A percentile compares a stretch with the other conserved stretches of the same genome.
These are phyloP conservation scores for Trametes gibbosa DNA, from an alignment of 768 basidiomycete species.

Conservation along the genomic window DNA sequence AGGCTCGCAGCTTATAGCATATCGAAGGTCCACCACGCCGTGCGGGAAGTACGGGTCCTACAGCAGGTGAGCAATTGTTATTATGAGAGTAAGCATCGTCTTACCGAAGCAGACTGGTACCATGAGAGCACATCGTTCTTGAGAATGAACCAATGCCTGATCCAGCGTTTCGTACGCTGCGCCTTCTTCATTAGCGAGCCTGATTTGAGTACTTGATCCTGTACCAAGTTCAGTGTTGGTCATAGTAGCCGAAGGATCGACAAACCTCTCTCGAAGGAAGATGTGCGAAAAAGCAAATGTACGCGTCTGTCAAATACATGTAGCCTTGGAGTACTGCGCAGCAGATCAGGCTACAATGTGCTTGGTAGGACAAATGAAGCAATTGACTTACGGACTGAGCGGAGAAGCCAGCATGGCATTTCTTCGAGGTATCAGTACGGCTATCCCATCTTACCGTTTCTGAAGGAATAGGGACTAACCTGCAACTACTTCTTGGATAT, in stretches of 20 bases:
- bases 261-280: constrained; percentile 86
- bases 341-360: constrained; percentile 8
- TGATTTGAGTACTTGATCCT: constrained; percentile 93
- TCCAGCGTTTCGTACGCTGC: constrained; percentile 86
- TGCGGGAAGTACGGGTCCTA: constrained; percentile 98
- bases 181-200: constrained; percentile 88
- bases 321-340: constrained; percentile 88
- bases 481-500: constrained; percentile 81
- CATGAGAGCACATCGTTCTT: constrained; percentile 96
- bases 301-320: constrained; percentile 92
- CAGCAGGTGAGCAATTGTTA: neutral
- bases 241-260: neutral
- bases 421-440: constrained; percentile 42
- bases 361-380: neutral
- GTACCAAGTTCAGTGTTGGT: constrained; percentile 4
- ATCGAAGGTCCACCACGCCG: constrained; percentile 93
- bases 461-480: constrained; percentile 44
- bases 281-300: constrained; percentile 95
- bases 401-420: constrained; percentile 91
- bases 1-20: constrained; percentile 86
- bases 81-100: constrained; percentile 17
- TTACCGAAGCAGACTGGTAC: constrained; percentile 91
- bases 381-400: constrained; percentile 74
- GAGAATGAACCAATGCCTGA: constrained; percentile 94
- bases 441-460: neutral